A percentile compares a stretch with the other conserved stretches of the same genome.
phyloP scores from a whole-genome alignment of 805 yeast species.

The Isabelozyma heimii region DNA sequence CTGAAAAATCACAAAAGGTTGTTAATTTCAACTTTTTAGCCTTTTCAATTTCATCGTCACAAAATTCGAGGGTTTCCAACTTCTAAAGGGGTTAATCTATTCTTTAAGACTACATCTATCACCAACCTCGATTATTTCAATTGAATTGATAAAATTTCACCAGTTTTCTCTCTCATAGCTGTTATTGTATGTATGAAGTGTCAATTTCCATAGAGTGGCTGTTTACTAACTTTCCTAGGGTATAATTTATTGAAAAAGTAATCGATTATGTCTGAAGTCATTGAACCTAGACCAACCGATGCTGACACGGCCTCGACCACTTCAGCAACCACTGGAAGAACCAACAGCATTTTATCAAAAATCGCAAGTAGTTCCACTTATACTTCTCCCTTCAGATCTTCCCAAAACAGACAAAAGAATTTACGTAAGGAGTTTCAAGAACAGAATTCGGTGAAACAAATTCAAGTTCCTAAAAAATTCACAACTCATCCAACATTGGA shows the following conservation, averaged over 20 bases:
- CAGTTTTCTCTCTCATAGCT: neutral
- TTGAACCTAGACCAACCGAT: constrained; percentile 1
- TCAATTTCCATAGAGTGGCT: neutral
- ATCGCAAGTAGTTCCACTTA: constrained; percentile 31
- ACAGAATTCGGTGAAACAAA: constrained; percentile 27
- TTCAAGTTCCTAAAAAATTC: constrained; percentile 40
- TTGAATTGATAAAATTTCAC: neutral
- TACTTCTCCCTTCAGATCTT: constrained; percentile 42
- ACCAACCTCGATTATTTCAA: neutral
- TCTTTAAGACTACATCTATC: neutral
- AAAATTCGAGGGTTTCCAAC: neutral
- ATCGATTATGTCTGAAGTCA: constrained; percentile 7
- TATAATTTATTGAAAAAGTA: no score
- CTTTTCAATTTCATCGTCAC: neutral
- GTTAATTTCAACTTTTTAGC: neutral
- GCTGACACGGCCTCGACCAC: constrained; percentile 5
- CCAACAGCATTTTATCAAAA: constrained; percentile 21
- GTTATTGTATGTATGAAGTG: neutral
- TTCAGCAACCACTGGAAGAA: constrained; percentile 1
- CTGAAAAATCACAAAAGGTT: neutral
- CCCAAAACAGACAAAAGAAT: constrained; percentile 20
- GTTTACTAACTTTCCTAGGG: neutral
- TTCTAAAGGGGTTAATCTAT: neutral
- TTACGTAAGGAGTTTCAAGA: constrained; percentile 34
- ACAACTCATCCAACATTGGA: constrained; percentile 38